Evolutionary conservation across 306 rosid genomes (phyloP), one percentile per base, ranked within the genome.

Genomic region (Senna tora): DNA sequence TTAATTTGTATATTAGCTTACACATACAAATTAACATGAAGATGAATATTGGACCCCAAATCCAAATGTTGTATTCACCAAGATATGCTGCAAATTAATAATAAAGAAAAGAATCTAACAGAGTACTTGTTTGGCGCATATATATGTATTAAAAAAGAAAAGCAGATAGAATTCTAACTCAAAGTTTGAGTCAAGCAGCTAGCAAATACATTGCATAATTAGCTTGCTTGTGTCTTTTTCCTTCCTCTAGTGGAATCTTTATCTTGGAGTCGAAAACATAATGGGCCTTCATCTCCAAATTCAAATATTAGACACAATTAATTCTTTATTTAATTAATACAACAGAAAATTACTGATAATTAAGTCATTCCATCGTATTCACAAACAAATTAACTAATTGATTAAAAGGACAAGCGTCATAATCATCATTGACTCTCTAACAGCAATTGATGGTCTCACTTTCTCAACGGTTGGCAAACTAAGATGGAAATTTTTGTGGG

Each of bases 391-490:
- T 21, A 62, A 43, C 17, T 6, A 61, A 38, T 38, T 69, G 51
- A 58, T 64, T 8, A 7, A 16, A 30, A 75, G 34, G 34, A 20
- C 34, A 76, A 73, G 77, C 51, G 54, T 41, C 53, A 42, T 65
- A 16, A 45, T 67, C 56, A 5, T 53, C 76, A 56, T 79, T 73
- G 79, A 83, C 86, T 81, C 70, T 56, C 21, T 39, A 28, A 71
- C 69, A 64, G 45, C 55, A 7, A 17, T 32, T 45, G 72, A 70
- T 45, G 47, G 75, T 74, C 74, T 21, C 56, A 60, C 42, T 58
- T 77, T 84, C 74, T 76, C 82, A 77, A 80, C 75, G 82, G 86
- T 78, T 78, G 84, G 81, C 78, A 71, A 82, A 76, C 77, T 38
- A 80, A 80, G 76, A 46, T 25, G 62, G 77, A 83, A 77, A 60